Evolutionary conservation across 2,329 filamentous ascomycete species (phyloP).

Genomic region (Colletotrichum truncatum): DNA sequence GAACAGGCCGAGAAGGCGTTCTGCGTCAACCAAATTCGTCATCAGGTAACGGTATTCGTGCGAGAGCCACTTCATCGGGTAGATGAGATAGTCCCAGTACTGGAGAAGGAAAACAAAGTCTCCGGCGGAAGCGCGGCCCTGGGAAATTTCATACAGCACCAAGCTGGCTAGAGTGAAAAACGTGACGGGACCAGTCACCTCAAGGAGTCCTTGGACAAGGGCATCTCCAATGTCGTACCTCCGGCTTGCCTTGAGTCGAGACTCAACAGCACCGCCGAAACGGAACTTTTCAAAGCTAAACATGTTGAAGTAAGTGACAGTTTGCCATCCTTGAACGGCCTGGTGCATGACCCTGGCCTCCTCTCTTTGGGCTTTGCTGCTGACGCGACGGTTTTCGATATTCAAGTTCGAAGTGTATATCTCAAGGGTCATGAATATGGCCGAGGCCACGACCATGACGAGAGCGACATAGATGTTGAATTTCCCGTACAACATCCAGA

Average conservation of each 20-base stretch:
- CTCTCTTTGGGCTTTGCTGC: slow-evolving; percentile 51
- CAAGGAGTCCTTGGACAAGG: slow-evolving; percentile 33
- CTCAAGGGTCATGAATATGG: slow-evolving; percentile 35
- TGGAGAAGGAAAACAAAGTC: slow-evolving; percentile 71
- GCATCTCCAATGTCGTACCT: slow-evolving; percentile 35
- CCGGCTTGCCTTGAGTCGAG: slow-evolving; percentile 33
- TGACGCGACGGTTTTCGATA: slow-evolving; percentile 46
- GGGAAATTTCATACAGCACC: slow-evolving; percentile 61
- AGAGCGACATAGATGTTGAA: slow-evolving; percentile 69
- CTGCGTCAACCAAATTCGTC: slow-evolving; percentile 69
- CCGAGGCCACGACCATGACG: slow-evolving; percentile 39
- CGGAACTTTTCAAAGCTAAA: slow-evolving; percentile 39
- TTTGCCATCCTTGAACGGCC: slow-evolving; percentile 67
- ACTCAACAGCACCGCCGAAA: slow-evolving; percentile 37
- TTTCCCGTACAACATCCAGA: slow-evolving; percentile 67
- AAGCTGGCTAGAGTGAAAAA: slow-evolving; percentile 43
- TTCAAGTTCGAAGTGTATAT: slow-evolving; percentile 47
- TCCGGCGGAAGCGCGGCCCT: slow-evolving; percentile 60
- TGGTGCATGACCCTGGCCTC: slow-evolving; percentile 65
- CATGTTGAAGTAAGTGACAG: slow-evolving; percentile 57
- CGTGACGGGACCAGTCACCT: slow-evolving; percentile 57
- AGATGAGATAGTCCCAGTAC: slow-evolving; percentile 66
- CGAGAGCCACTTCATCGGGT: slow-evolving; percentile 44
- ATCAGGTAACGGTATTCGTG: slow-evolving; percentile 28
- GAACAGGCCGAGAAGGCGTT: slow-evolving; percentile 66